Evolutionary conservation across 2,329 filamentous ascomycete genomes (phyloP), one percentile per base, ranked within the genome.

Genomic region (Elsinoe perseae): DNA sequence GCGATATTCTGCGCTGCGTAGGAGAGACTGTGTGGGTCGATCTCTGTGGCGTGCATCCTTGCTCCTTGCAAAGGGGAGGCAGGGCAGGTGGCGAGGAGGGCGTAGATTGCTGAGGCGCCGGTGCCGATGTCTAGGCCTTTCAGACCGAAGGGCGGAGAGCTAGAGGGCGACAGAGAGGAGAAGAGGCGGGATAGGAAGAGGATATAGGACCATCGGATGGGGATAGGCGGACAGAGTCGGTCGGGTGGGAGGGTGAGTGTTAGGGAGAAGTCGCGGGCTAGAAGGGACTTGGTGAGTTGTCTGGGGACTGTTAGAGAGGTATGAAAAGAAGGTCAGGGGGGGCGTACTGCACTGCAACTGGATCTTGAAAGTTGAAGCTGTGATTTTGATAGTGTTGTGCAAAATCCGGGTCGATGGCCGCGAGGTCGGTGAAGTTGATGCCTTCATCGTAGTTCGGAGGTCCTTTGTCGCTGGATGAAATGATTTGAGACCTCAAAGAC

Each of bases 71-170:
- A 79, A 58, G 86, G 81, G 0, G 76, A 70, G 0, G 87, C 79
- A 58, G 86, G 80, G 0, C 76, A 70, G 63, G 86, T 88, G 18
- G 84, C 89, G 1, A 98, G 77, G 1, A 97, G 79, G 1, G 91
- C 86, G 66, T 97, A 98, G 63, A 98, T 95, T 64, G 86, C 86
- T 63, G 89, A 95, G 14, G 92, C 88, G 1, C 93, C 93, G 1
- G 90, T 95, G 38, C 93, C 93, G 60, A 80, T 82, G 28, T 66
- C 61, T 20, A 57, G 44, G 16, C 52, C 28, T 50, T 34, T 34
- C 6, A 57, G 18, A n/a, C 14, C 21, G 8, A 14, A 40, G 23
- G 32, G 44, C 7, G 14, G 34, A n/a, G n/a, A n/a, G n/a, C n/a
- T 36, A 6, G 32, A 3, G 20, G 20, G 53, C 12, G 53, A 5